Base-by-base conservation (phyloP, 2,329 filamentous ascomycete genomes). In the Ceratocystis colombiana region DNA sequence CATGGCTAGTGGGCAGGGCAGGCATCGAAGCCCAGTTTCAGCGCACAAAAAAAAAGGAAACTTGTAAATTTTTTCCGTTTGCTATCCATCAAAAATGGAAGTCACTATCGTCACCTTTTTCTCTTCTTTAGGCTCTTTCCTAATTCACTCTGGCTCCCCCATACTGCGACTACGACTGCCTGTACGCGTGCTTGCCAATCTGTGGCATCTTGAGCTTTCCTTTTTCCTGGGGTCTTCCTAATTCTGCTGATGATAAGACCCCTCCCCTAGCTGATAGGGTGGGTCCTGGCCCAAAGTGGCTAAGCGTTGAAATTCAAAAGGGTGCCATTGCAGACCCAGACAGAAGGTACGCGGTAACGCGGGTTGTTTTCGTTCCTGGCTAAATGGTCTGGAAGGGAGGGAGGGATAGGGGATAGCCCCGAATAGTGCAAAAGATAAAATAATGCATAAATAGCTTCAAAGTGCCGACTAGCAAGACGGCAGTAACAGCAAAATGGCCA, bases 371-470 rank as follows among this genome's bases (percentile, higher is more conserved):
- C 1, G 61, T 63, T 50, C 61, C 61, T 63, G 61, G 41, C 61
- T 63, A 50, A 41, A 41, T 15, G 3, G 28, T 28, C 28, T 28
- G 28, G 12, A 2, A 6, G 12, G 37, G 61, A 48, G n/a, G 46
- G 30, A 45, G 61, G 17, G 20, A 62, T 22, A 44, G 25, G 20
- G 12, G 30, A 37, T 41, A 6, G 45, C n/a, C 1, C 17, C n/a
- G 28, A 63, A 30, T 63, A 63, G 41, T 63, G 37, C 20, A 22
- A 44, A 22, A 46, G 44, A 48, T 63, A 48, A 63, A 63, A 50
- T 41, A 15, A 2, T 63, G 61, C 61, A 63, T 63, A 63, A 63
- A 63, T 30, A 59, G 17, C 55, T 1, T 41, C 37, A 41, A 41
- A 41, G 37, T 41, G 37, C 37, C 37, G 37, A 4, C 37, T 41